Base-by-base conservation (phyloP, 2,329 filamentous ascomycete genomes). In the Dothideomycetes sp. region DNA sequence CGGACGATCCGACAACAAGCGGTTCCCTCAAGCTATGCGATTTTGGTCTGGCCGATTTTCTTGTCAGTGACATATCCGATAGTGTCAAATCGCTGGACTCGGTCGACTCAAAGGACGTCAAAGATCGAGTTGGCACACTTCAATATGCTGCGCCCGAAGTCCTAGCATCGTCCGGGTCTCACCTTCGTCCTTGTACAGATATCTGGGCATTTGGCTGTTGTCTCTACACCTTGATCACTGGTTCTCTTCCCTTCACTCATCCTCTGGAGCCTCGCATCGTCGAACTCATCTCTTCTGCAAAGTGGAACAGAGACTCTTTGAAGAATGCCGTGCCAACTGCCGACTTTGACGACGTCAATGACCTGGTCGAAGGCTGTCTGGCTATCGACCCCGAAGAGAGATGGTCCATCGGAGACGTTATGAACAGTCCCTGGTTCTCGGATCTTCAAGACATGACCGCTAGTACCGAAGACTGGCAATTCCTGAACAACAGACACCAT, bases 21-120 rank as follows among this genome's bases (percentile, higher is more conserved):
- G 76, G 74, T 7, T 70, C 71, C 24, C 53, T 82, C 5, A 69
- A 79, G 4, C 65, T 82, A 4, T 81, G 77, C 56, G 78, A 82
- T 53, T 82, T 82, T 52, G 78, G 78, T 33, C 78, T 82, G 64
- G 76, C 78, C 10, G 78, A 82, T 53, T 82, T 78, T 63, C 69
- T 81, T 47, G 75, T 77, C 45, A 50, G 6, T 61, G 63, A 45
- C 69, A 65, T 47, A 73, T 74, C 42, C 71, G 45, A 45, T 8
- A 40, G 32, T 11, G 16, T 37, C 9, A 27, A 25, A 9, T 41
- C 41, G 11, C 41, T 74, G 71, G 3, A 68, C 70, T 7, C 71
- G 69, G 11, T 72, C 68, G 13, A 75, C n/a, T 25, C 34, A 4
- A 33, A 33, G 69, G 49, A 74, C 71, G 11, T 33, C 29, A 47